Evolutionary conservation across 2,329 filamentous ascomycete species (phyloP), one percentile per base, ranked within the genome.

Genomic region (Blastomyces percursus): DNA sequence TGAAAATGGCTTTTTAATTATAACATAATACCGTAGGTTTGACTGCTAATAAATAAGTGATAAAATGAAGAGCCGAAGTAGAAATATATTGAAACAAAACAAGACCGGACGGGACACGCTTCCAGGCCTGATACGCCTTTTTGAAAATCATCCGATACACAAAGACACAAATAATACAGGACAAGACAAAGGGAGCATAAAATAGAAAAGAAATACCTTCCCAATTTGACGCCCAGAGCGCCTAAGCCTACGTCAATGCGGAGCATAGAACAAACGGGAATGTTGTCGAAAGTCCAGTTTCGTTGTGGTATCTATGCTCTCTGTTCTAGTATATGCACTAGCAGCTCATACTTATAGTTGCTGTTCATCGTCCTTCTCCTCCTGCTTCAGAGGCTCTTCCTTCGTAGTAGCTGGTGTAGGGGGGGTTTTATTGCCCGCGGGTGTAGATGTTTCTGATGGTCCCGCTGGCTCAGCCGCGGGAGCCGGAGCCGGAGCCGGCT

Each of bases 391-490:
- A 65, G 62, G 66, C 65, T 62, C 67, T 63, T 51, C 63, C 64
- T 62, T 73, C 24, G 61, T 59, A 24, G 65, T 62, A 54, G 59
- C 63, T 30, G 65, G 62, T 42, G 60, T 38, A 38, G 65, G 62
- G 38, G 59, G 30, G 30, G 64, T 54, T 48, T 67, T 67, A 21
- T 60, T 59, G 35, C 60, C 24, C 9, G n/a, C 30, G 38, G 1
- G 3, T 40, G 56, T 16, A n/a, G 2, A 2, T 46, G 56, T 46
- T 48, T 59, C 57, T 4, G 30, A 65, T 30, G 64, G 56, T 60
- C 70, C 67, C 35, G 66, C 55, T 12, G 61, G 24, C 42, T 68
- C 67, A 7, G 64, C 48, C 3, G 21, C 67, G n/a, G n/a, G n/a
- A 5, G 64, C 48, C 12, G 21, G 48, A 27, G 21, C 48, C 1